Percentiles rank a stretch among this genome's conserved stretches.
phyloP scores from a whole-genome alignment of 2,329 filamentous ascomycete genomes.

The Cytospora piceicola region DNA sequence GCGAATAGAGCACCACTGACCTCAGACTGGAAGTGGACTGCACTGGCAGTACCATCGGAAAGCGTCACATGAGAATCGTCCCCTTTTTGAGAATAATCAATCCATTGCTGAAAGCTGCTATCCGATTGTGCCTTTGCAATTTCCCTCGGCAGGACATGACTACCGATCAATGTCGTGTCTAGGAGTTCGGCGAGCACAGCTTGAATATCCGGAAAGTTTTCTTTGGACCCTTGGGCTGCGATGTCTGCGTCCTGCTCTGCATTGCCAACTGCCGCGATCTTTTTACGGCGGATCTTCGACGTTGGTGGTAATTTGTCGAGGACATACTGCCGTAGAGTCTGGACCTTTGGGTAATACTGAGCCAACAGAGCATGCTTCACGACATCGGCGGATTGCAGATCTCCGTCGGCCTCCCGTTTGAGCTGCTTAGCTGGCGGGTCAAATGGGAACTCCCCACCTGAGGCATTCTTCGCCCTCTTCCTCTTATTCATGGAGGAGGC shows the following conservation, averaged over 20 bases:
- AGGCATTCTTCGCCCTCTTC: conserved; percentile 7
- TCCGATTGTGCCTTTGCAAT: conserved; percentile 34
- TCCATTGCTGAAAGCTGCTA: conserved; percentile 58
- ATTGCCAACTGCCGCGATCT: conserved; percentile 54
- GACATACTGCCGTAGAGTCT: conserved; percentile 72
- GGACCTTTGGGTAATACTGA: conserved; percentile 68
- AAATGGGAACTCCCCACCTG: conserved; percentile 11
- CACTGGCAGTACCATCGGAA: conserved; percentile 49
- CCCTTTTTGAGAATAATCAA: conserved; percentile 63
- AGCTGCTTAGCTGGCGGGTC: conserved; percentile 32
- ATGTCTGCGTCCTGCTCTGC: conserved; percentile 5
- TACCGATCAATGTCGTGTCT: conserved; percentile 71
- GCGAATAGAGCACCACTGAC: conserved; percentile 46
- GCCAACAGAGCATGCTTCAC: conserved; percentile 65
- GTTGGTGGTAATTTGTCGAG: conserved; percentile 66
- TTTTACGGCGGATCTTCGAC: conserved; percentile 65
- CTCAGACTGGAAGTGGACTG: conserved; percentile 64
- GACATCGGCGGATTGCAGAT: conserved; percentile 30
- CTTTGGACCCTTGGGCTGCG: neutral
- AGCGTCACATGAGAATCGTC: conserved; percentile 62
- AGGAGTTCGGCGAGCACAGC: conserved; percentile 60
- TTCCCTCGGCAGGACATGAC: conserved; percentile 39
- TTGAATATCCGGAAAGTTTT: conserved; percentile 37
- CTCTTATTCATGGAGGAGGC: conserved; percentile 21
- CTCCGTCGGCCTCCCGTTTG: conserved; percentile 24